These are phyloP conservation scores for Fonsecaea erecta DNA, from an alignment of 2,329 filamentous ascomycete species.

Conservation along the genomic window DNA sequence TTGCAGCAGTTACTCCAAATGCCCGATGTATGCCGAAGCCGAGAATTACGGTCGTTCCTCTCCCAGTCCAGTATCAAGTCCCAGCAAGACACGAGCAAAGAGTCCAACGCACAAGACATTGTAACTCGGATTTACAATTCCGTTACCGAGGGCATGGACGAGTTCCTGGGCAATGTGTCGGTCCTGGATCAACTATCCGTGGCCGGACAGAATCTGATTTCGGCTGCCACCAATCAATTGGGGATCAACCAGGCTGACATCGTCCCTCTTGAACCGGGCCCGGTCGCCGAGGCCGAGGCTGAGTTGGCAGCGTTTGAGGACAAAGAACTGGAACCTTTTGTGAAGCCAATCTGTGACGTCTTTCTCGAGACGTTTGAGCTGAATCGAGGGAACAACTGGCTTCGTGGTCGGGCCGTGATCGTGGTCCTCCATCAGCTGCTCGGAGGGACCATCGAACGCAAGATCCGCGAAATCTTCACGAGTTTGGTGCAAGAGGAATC, in stretches of 20 bases:
- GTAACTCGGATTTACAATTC: conserved; percentile 95
- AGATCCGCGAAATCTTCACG: conserved; percentile 83
- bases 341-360: conserved; percentile 97
- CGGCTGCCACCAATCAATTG: conserved; percentile 58
- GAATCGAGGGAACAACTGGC: conserved; percentile 94
- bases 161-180: conserved; percentile 93
- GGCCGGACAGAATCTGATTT: conserved; percentile 81
- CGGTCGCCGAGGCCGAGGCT: conserved; percentile 79
- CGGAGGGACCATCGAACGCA: conserved; percentile 93
- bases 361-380: conserved; percentile 96
- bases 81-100: conserved; percentile 63
- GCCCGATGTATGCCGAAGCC: conserved; percentile 90
- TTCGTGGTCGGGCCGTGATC: conserved; percentile 91
- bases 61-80: conserved; percentile 82
- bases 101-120: conserved; percentile 75
- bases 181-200: conserved; percentile 92
- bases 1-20: conserved; percentile 79
- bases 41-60: conserved; percentile 88
- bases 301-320: conserved; percentile 93
- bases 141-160: conserved; percentile 96
- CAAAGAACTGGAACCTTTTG: conserved; percentile 87
- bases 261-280: conserved; percentile 53
- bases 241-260: conserved; percentile 40
- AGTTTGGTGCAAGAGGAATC: conserved; percentile 76
- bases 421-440: conserved; percentile 95